Conservation (phyloP, 208 protist species). For the Phytomonas sp. region DNA sequence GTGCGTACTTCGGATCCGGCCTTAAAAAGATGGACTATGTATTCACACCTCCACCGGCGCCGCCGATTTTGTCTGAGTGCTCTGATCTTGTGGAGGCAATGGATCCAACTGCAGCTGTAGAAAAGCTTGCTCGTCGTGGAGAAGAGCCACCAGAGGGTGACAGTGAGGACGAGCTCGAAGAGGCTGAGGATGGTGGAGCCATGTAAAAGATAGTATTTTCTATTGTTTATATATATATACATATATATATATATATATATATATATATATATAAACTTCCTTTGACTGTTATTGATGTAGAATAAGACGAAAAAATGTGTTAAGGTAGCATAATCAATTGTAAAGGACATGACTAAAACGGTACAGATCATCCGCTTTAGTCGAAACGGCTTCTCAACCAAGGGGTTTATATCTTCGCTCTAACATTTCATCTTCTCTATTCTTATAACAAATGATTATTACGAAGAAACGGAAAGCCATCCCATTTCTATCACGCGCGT, state of each 20-base stretch:
- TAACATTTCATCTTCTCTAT: neutral
- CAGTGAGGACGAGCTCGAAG: conserved; percentile 79
- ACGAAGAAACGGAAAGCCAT: neutral
- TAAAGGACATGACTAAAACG: neutral
- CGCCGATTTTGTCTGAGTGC: conserved; percentile 72
- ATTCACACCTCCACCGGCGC: conserved; percentile 76
- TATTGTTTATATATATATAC: conserved; percentile 3
- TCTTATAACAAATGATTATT: neutral
- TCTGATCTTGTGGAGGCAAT: conserved; percentile 72
- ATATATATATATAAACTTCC: conserved; percentile 5
- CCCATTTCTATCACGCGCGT: neutral
- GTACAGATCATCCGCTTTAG: neutral
- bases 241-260: neutral
- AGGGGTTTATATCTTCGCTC: neutral
- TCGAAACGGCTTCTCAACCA: neutral
- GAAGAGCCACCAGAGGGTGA: conserved; percentile 82
- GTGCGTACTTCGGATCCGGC: conserved; percentile 87
- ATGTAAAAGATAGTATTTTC: conserved; percentile 23
- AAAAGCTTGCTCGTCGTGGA: conserved; percentile 88
- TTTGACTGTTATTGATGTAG: conserved; percentile 4
- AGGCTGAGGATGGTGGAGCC: conserved; percentile 63
- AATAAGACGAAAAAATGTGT: conserved; percentile 1
- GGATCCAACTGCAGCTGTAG: conserved; percentile 79
- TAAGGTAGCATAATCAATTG: conserved; percentile 1
- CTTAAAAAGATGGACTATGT: conserved; percentile 81